Conservation (phyloP, 192 early-diverging fungal genomes). For the Obelidium mucronatum region DNA sequence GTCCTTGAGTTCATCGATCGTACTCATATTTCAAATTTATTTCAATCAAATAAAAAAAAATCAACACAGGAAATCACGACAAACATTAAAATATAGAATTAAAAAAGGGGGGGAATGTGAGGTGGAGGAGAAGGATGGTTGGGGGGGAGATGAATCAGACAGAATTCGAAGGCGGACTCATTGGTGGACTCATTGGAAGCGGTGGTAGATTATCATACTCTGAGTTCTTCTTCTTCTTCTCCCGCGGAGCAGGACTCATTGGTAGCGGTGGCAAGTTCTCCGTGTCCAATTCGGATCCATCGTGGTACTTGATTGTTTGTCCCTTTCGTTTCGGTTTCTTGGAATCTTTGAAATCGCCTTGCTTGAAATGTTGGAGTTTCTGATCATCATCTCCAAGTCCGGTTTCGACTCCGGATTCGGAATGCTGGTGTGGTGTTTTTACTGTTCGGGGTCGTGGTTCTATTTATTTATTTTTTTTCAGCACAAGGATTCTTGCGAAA, state of each 20-base stretch:
- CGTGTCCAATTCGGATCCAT: conserved; percentile 8
- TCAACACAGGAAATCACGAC: background rate
- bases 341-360: conserved; percentile 6
- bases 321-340: background rate
- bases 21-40: background rate
- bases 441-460: background rate
- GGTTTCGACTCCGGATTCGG: conserved; percentile 1
- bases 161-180: conserved; percentile 18
- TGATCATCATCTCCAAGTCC: background rate
- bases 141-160: background rate
- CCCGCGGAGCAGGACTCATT: conserved; percentile 6
- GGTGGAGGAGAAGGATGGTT: too few relatives aligned
- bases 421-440: background rate
- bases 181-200: conserved; percentile 22
- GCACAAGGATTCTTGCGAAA: too few relatives aligned
- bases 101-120: too few relatives aligned
- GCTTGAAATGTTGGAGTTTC: conserved; percentile 12
- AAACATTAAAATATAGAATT: too few relatives aligned
- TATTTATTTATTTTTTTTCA: too few relatives aligned
- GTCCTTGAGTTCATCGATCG: background rate
- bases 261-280: conserved; percentile 28
- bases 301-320: conserved; percentile 25
- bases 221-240: conserved; percentile 11
- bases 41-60: background rate
- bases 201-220: conserved; percentile 15